phyloP scores from a whole-genome alignment of 257 asterid genomes.

The Salvia splendens region DNA sequence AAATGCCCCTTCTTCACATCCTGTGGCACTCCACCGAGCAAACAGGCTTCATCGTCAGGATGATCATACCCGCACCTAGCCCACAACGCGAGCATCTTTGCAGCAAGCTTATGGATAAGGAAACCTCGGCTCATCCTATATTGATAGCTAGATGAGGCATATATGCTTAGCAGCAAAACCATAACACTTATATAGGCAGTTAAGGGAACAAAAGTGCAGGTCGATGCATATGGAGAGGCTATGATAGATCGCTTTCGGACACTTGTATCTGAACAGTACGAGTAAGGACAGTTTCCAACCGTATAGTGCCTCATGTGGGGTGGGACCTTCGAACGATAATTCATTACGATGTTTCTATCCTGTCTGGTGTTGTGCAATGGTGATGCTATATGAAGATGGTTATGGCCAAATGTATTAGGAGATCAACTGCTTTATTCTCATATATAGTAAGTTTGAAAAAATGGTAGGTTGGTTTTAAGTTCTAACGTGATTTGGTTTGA shows the following conservation, averaged over 20 bases:
- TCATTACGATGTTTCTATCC: constrained; percentile 24
- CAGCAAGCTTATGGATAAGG: constrained; percentile 31
- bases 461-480: too few relatives aligned
- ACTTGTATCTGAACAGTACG: constrained; percentile 12
- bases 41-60: constrained; percentile 23
- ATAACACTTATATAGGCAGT: constrained; percentile 27
- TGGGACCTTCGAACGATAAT: constrained; percentile 20
- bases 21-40: constrained; percentile 27
- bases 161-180: background rate
- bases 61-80: background rate
- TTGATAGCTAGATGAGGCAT: background rate
- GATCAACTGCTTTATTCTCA: background rate
- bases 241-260: constrained; percentile 40
- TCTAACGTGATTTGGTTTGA: background rate
- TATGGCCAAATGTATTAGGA: constrained; percentile 17
- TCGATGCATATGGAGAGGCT: constrained; percentile 22
- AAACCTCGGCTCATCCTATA: constrained; percentile 33
- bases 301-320: constrained; percentile 26
- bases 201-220: constrained; percentile 32
- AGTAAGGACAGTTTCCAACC: constrained; percentile 27
- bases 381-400: constrained; percentile 24
- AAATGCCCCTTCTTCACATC: constrained; percentile 61
- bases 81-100: constrained; percentile 16
- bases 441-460: background rate
- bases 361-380: constrained; percentile 27